Base-by-base conservation (phyloP, 179 eudicot species). In the Corrigiola litoralis region DNA sequence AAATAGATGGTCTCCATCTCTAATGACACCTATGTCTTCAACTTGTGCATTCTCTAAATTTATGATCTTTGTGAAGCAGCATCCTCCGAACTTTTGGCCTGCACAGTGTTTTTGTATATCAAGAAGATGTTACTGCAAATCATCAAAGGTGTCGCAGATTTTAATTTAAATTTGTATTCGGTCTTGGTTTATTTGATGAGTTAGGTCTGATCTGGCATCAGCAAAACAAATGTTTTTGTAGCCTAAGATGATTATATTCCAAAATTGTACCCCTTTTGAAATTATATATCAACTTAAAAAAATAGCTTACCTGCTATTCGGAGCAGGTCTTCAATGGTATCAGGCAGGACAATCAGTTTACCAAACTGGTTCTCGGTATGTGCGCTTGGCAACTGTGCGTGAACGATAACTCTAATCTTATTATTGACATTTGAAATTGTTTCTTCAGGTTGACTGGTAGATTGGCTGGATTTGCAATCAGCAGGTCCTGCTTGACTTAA, bases 1-100 rank as follows among this genome's bases (percentile, higher is more conserved):
- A 75, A 82, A 84, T 75, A 92, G 82, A 72, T 86, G 86, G 68
- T 92, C 97, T 33, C 88, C 97, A 75, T 92, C 98, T 80, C 89
- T 75, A 64, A 92, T 64, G 23, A 83, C 94, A 54, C 53, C 71
- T 50, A 90, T 65, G 29, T 90, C 95, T 42, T 92, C 98, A 72
- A 92, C 82, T 74, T 90, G 95, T 65, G 94, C 97, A 74, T 80
- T 76, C 65, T 85, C 85, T 55, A 68, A 73, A 61, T 72, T 87
- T 57, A 84, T 61, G 9, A 89, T 81, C 58, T 67, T 87, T 33
- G 80, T 77, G 53, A 82, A 66, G n/a, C 53, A 42, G 66, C 77
- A 46, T 57, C 76, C 81, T 68, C 84, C 84, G 61, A 87, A 82
- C 67, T 85, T 92, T 69, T 77, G 67, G 73, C 92, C 98, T 92